phyloP scores from a whole-genome alignment of 192 early-diverging fungal species.

The Piromyces finnis region DNA sequence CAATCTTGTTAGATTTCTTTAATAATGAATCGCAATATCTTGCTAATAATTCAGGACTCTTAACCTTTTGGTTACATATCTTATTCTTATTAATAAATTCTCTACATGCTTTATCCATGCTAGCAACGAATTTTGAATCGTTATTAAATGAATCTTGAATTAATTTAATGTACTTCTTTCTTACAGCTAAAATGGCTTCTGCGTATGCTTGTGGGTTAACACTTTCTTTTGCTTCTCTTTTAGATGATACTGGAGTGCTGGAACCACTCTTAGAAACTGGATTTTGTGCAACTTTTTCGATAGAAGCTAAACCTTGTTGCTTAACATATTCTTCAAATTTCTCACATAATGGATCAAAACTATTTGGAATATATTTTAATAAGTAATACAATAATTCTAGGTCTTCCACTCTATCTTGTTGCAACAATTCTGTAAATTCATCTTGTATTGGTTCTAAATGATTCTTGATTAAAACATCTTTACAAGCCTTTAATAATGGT shows the following conservation, averaged over 20 bases:
- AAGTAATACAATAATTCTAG: slow-evolving; percentile 73
- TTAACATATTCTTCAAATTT: slow-evolving; percentile 63
- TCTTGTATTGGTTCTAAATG: slow-evolving; percentile 68
- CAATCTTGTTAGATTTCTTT: slow-evolving; percentile 32
- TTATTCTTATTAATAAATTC: slow-evolving; percentile 85
- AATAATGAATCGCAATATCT: slow-evolving; percentile 57
- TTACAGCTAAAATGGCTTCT: slow-evolving; percentile 65
- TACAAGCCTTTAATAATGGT: slow-evolving; percentile 62
- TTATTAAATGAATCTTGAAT: slow-evolving; percentile 59
- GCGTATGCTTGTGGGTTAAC: slow-evolving; percentile 73
- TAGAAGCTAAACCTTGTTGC: slow-evolving; percentile 56
- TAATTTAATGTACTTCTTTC: slow-evolving; percentile 67
- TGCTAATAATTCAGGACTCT: slow-evolving; percentile 54
- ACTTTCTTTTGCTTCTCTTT: slow-evolving; percentile 5
- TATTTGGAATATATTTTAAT: slow-evolving; percentile 58
- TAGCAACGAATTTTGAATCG: slow-evolving; percentile 74
- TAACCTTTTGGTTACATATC: slow-evolving; percentile 33
- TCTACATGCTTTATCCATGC: slow-evolving; percentile 82
- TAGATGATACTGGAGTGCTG: slow-evolving; percentile 3
- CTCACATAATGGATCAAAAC: slow-evolving; percentile 58
- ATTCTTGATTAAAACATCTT: slow-evolving; percentile 68
- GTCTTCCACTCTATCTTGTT: slow-evolving; percentile 74
- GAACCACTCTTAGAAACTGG: slow-evolving; percentile 1
- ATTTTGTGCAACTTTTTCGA: slow-evolving; percentile 48
- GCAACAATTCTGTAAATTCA: slow-evolving; percentile 79